Evolutionary conservation across 2,329 filamentous ascomycete genomes (phyloP), one percentile per base, ranked within the genome.

Genomic region (Parastagonospora nodorum): DNA sequence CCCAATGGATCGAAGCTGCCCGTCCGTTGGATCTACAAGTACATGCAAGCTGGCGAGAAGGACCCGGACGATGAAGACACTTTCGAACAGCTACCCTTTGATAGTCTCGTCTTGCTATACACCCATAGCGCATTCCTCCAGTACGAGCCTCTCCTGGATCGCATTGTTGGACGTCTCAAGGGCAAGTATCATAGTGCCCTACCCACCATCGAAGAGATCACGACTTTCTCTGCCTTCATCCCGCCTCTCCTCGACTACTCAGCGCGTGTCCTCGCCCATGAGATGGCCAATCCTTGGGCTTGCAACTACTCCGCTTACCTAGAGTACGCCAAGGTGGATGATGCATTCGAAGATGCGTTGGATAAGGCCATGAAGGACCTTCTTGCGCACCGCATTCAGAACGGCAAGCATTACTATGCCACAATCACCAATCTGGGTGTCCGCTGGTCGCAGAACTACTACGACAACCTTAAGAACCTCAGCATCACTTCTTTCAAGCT

Each of bases 21-120:
- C 28, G 27, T 66, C 10, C 28, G 42, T 8, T 65, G 62, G 56
- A 62, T 67, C 37, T 67, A 66, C 48, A 57, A 51, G 29, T 64
- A 58, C 45, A 63, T 66, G 60, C 53, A 58, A 1, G 50, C 55
- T n/a, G 58, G 58, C 15, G 57, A 61, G 41, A 45, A 42, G 4
- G 58, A 61, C 30, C 35, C 47, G 2, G 7, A 35, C 2, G 50
- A 42, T 15, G 16, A 16, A 4, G 4, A 38, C 1, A 48, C 52
- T 19, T 55, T 67, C 37, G 49, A 55, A 2, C 38, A 40, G n/a
- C 45, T 64, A 8, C 30, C 16, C 11, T 38, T 58, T 4, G 29
- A 50, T 10, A 32, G 53, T 9, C 55, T 67, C 8, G 35, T 59
- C 35, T n/a, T 39, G 8, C 39, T 64, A 15, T 62, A 57, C 32